Conservation (phyloP, 192 early-diverging fungal genomes). For the Entrophospora sp. region DNA sequence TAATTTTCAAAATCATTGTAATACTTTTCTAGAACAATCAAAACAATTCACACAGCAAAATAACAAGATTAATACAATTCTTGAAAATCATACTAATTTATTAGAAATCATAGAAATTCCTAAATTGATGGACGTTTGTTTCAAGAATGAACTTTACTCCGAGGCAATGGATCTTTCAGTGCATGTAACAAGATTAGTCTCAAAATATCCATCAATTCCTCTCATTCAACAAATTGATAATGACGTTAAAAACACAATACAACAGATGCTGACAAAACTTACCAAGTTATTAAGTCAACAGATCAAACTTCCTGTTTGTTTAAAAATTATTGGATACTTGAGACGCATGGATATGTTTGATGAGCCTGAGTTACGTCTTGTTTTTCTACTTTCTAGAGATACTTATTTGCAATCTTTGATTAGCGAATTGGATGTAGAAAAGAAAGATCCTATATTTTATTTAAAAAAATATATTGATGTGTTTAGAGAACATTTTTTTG, state of each 20-base stretch:
- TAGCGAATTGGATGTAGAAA: conserved; percentile 39
- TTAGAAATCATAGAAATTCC: conserved; percentile 73
- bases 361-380: conserved; percentile 62
- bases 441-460: conserved; percentile 47
- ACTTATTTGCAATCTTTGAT: conserved; percentile 49
- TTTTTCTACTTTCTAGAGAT: conserved; percentile 66
- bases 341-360: conserved; percentile 63
- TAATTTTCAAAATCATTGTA: conserved; percentile 36
- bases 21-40: conserved; percentile 32
- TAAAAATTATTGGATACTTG: conserved; percentile 71
- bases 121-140: conserved; percentile 69
- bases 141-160: conserved; percentile 71
- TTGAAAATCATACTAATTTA: conserved; percentile 47
- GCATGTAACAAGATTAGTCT: conserved; percentile 50
- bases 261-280: conserved; percentile 64
- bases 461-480: conserved; percentile 71
- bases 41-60: conserved; percentile 28
- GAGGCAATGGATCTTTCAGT: conserved; percentile 74
- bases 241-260: conserved; percentile 49
- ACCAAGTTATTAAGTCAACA: conserved; percentile 55
- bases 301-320: conserved; percentile 66
- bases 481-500: conserved; percentile 70
- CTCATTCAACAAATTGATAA: conserved; percentile 51
- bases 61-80: conserved; percentile 37
- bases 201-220: conserved; percentile 47